Percentiles rank a stretch among this genome's conserved stretches.
Conservation (phyloP, 106 monocot genomes). For the Apostasia ramifera region DNA sequence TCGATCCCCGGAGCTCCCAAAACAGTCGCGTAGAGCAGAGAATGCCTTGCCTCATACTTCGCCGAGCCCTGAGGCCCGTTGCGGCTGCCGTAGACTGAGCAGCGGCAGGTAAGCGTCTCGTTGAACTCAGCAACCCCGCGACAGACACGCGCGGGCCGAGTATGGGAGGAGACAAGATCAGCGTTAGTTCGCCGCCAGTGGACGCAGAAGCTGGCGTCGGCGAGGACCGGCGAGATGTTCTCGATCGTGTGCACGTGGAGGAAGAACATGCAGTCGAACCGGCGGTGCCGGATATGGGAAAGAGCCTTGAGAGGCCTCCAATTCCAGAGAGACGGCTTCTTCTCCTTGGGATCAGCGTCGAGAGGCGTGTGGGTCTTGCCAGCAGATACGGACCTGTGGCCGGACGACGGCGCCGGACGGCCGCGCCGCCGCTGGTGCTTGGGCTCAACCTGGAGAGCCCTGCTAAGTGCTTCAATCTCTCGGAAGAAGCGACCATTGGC, state of each 20-base stretch:
- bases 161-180: conserved; percentile 21
- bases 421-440: conserved; percentile 21
- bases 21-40: conserved; percentile 37
- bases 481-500: conserved; percentile 41
- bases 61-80: conserved; percentile 25
- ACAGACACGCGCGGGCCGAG: conserved; percentile 38
- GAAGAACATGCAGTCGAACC: conserved; percentile 76
- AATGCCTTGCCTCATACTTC: conserved; percentile 76
- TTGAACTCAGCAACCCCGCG: conserved; percentile 56
- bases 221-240: conserved; percentile 40
- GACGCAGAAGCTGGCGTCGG: conserved; percentile 33
- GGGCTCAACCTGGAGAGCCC: conserved; percentile 51
- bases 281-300: conserved; percentile 61
- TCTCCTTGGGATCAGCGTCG: conserved; percentile 7
- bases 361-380: conserved; percentile 10
- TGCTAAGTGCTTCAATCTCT: conserved; percentile 71
- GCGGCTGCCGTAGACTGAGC: conserved; percentile 51
- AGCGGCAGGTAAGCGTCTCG: conserved; percentile 51
- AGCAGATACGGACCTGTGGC: conserved; percentile 24
- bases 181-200: conserved; percentile 50
- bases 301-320: conserved; percentile 77
- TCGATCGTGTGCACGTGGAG: conserved; percentile 72
- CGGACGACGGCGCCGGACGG: conserved; percentile 5
- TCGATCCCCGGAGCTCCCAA: conserved; percentile 50
- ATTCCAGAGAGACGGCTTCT: conserved; percentile 24